These are phyloP conservation scores for Bruguiera sexangula DNA, from an alignment of 345 rosid species.

Conservation along the genomic window DNA sequence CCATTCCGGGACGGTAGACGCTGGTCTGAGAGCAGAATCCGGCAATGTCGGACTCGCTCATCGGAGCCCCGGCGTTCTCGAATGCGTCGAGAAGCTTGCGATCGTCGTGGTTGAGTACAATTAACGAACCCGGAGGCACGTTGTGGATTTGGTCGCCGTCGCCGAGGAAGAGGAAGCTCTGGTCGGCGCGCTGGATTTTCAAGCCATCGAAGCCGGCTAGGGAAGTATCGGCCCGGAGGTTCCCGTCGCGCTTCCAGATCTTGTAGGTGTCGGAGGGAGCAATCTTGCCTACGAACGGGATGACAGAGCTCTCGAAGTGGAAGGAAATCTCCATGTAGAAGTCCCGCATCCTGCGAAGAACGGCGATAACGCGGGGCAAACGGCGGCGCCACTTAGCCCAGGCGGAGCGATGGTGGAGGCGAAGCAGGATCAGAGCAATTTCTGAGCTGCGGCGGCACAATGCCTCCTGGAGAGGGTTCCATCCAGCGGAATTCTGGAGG, in stretches of 20 bases:
- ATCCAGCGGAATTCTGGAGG: conserved; percentile 73
- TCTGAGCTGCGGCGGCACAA: conserved; percentile 59
- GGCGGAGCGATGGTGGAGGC: conserved; percentile 56
- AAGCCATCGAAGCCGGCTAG: conserved; percentile 86
- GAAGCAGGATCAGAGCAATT: conserved; percentile 45
- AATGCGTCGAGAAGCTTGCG: conserved; percentile 71
- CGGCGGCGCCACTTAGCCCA: conserved; percentile 95
- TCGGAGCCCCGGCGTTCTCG: conserved; percentile 63
- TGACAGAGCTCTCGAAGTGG: conserved; percentile 88
- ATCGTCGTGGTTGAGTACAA: conserved; percentile 68
- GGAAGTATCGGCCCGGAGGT: conserved; percentile 81
- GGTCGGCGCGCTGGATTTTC: conserved; percentile 83
- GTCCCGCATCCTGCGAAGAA: conserved; percentile 76
- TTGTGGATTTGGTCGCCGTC: conserved; percentile 60
- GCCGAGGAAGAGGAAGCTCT: conserved; percentile 79
- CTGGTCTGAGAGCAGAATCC: conserved; percentile 64
- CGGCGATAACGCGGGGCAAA: conserved; percentile 66
- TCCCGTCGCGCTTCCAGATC: conserved; percentile 93
- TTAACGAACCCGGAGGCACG: conserved; percentile 63
- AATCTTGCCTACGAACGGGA: conserved; percentile 79
- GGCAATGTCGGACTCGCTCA: conserved; percentile 58
- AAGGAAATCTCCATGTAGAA: conserved; percentile 94
- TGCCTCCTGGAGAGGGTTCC: conserved; percentile 86
- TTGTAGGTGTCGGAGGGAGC: conserved; percentile 96
- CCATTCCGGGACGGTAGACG: conserved; percentile 91